Percentiles rank a stretch among this genome's conserved stretches.
Conservation (phyloP, 352 stramenopile species). For the Phytophthora syringae region DNA sequence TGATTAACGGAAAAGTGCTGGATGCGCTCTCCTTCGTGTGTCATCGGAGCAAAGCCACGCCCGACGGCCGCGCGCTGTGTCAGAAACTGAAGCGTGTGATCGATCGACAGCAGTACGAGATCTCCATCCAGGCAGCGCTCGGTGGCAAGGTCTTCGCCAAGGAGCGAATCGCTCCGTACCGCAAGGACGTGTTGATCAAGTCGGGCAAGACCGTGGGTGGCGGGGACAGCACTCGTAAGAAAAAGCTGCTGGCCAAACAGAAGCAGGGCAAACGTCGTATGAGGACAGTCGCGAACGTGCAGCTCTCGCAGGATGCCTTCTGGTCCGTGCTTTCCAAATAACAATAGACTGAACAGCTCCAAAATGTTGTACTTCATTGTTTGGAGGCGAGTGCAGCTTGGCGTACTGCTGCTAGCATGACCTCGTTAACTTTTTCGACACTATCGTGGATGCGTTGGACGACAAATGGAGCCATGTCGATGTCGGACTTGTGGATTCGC, state of each 20-base stretch:
- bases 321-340: slow-evolving; percentile 97
- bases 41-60: slow-evolving; percentile 85
- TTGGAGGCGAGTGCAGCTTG: neutral
- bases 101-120: slow-evolving; percentile 98
- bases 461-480: slow-evolving; percentile 8
- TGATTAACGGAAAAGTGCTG: slow-evolving; percentile 95
- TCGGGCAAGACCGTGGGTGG: slow-evolving; percentile 96
- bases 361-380: neutral
- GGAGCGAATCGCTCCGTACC: slow-evolving; percentile 96
- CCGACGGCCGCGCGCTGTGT: slow-evolving; percentile 90
- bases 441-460: slow-evolving; percentile 18
- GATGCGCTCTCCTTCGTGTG: slow-evolving; percentile 98
- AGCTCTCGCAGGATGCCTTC: slow-evolving; percentile 97
- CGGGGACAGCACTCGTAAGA: slow-evolving; percentile 97
- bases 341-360: slow-evolving; percentile 18
- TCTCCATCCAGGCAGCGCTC: slow-evolving; percentile 97
- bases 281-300: slow-evolving; percentile 96
- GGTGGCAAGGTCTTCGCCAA: slow-evolving; percentile 97
- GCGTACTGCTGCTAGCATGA: slow-evolving; percentile 23
- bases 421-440: slow-evolving; percentile 25
- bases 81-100: slow-evolving; percentile 97
- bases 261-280: slow-evolving; percentile 99
- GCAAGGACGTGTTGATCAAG: slow-evolving; percentile 97
- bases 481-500: slow-evolving; percentile 20
- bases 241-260: slow-evolving; percentile 99